Evolutionary conservation across 768 basidiomycete species (phyloP), one percentile per base, ranked within the genome.

Genomic region (Thelephora ganbajun): DNA sequence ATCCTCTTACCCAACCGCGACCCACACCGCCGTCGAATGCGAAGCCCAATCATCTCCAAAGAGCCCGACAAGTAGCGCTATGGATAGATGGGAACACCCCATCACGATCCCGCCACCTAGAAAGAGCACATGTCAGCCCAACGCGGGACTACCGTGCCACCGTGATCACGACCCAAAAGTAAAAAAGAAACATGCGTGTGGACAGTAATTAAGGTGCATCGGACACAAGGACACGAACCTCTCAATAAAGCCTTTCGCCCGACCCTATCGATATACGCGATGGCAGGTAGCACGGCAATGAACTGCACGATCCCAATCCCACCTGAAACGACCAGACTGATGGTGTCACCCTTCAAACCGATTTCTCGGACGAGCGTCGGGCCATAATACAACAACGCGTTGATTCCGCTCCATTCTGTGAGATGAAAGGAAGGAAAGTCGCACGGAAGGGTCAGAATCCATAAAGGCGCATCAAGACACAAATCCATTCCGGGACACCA

Each of bases 331-430:
- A 86, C 53, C 0, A 89, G 67, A 0, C 77, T 71, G 6, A 75
- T 69, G 0, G 67, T 71, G 49, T 79, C 74, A 14, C 80, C 79
- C 18, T 66, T 63, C 22, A 88, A 51, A 3, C 83, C 85, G 39
- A 89, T 69, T 44, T 67, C 76, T 30, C 60, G 69, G 42, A 88
- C 73, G 2, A 90, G 67, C 0, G 76, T 77, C 1, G 87, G 87
- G 0, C 85, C 86, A 54, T 87, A 90, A 55, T 89, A 90, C 6
- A 89, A 66, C 30, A 90, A 59, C 9, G 87, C 85, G 56, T 89
- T 90, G 52, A 89, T 90, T 1, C 87, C 87, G 49, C 78, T 81
- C 87, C 87, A 89, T 65, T 89, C 85, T 89, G 50, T 2, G 13
- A 51, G 26, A n/a, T 11, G 14, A n/a, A 41, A 41, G 37, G 5